A percentile compares a stretch with the other conserved stretches of the same genome.
Conservation (phyloP, 257 asterid species). For the Nemophila menziesii region DNA sequence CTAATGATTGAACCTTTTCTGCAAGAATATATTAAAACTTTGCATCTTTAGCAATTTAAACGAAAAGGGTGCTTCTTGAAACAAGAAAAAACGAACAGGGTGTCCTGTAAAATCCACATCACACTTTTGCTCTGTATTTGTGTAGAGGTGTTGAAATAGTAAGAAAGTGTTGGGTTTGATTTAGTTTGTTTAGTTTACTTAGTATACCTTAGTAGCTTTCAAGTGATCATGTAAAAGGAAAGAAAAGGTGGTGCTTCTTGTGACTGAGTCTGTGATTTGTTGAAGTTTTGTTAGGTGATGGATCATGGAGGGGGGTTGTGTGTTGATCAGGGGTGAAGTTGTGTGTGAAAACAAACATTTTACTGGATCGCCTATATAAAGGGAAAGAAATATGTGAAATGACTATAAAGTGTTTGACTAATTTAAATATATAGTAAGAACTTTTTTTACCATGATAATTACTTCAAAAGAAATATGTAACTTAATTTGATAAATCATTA, state of each 20-base stretch:
- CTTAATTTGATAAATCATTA: too few relatives aligned
- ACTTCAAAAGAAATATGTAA: too few relatives aligned
- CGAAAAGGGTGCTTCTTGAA: too few relatives aligned
- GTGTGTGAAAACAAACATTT: too few relatives aligned
- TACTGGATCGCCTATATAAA: too few relatives aligned
- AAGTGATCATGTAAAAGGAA: constrained; percentile 21
- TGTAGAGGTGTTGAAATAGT: neutral
- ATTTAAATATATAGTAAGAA: too few relatives aligned
- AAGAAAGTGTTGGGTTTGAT: neutral
- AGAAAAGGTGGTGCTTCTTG: constrained; percentile 2
- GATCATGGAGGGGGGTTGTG: neutral
- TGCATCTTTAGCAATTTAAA: constrained; percentile 9
- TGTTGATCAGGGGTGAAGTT: too few relatives aligned
- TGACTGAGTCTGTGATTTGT: neutral
- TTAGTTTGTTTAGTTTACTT: constrained; percentile 1
- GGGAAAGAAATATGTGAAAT: too few relatives aligned
- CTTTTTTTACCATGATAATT: too few relatives aligned
- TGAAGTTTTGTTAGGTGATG: neutral
- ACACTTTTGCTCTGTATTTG: neutral
- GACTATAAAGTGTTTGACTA: too few relatives aligned
- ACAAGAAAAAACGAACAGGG: constrained; percentile 9
- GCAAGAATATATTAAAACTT: constrained; percentile 4
- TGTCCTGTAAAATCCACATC: neutral
- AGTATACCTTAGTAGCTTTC: constrained; percentile 24
- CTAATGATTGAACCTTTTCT: constrained; percentile 8